Base-by-base conservation (phyloP, 2,329 filamentous ascomycete genomes). In the Colletotrichum theobromicola region DNA sequence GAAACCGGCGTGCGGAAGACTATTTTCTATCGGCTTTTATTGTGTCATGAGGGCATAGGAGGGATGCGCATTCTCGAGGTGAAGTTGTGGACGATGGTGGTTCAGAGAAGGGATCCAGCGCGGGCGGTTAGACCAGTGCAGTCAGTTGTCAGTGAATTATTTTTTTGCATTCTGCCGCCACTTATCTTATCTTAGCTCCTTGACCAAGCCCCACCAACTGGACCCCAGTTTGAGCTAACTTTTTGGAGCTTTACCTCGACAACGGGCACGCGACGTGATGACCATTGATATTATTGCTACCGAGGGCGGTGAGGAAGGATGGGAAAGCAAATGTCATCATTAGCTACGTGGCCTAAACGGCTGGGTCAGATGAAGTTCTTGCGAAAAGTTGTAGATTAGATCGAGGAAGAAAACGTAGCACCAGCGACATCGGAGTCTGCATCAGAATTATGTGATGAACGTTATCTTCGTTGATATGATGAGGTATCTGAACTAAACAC, bases 401-500 rank as follows among this genome's bases (percentile, higher is more conserved):
- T n/a, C n/a, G n/a, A n/a, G n/a, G n/a, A n/a, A n/a, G n/a, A n/a
- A n/a, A n/a, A n/a, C n/a, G n/a, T n/a, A n/a, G 42, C n/a, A 50
- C 6, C 42, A 13, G 42, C 42, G 42, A 50, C 42, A 50, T 50
- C 42, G 42, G 42, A 50, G 42, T 21, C n/a, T 21, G 10, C n/a
- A 12, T 13, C 42, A 50, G 13, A 50, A 21, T 50, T 21, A 60
- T 13, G 12, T 61, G 58, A 63, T 72, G 24, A 72, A 75, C 69
- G 63, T 72, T 75, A 21, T 75, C 72, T 72, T 75, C 72, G 72
- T 75, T 67, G 68, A 67, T 63, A n/a, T 61, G 42, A 46, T 46
- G 72, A 75, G 72, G 57, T 75, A 75, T 72, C 72, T 75, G 72
- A 72, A 75, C 68, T 75, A 75, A 75, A 75, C 69, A 64, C 68